A percentile compares a stretch with the other conserved stretches of the same genome.
These are phyloP conservation scores for Aethionema arabicum DNA, from an alignment of 345 rosid genomes.

Conservation along the genomic window DNA sequence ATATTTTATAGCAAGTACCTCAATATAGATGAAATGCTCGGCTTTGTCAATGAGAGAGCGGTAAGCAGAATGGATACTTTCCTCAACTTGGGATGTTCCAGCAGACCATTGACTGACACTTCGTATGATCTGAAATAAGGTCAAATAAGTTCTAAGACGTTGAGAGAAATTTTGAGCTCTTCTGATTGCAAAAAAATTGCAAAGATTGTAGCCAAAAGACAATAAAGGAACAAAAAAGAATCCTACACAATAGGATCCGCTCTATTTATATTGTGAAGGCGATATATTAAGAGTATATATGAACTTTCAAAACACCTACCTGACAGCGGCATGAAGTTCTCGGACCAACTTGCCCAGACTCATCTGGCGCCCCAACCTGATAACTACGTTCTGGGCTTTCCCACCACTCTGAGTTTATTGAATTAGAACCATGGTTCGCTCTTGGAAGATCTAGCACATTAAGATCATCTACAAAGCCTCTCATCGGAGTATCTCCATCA, in stretches of 20 bases:
- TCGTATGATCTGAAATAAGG: conserved; percentile 72
- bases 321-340: conserved; percentile 89
- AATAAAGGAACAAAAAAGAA: conserved; percentile 27
- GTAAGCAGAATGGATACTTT: conserved; percentile 93
- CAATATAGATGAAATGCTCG: conserved; percentile 87
- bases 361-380: conserved; percentile 58
- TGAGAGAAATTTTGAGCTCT: conserved; percentile 4
- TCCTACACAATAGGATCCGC: conserved; percentile 8
- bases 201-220: conserved; percentile 17
- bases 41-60: conserved; percentile 95
- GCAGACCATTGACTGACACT: conserved; percentile 99
- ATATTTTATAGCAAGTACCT: conserved; percentile 49
- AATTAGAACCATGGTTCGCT: conserved; percentile 39
- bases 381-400: conserved; percentile 78
- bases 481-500: conserved; percentile 70
- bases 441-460: conserved; percentile 38
- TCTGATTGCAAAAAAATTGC: conserved; percentile 7
- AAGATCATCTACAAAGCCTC: conserved; percentile 83
- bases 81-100: conserved; percentile 96
- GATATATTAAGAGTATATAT: conserved; percentile 5
- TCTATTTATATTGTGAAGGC: not conserved
- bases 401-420: conserved; percentile 81
- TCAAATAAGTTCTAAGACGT: conserved; percentile 24
- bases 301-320: conserved; percentile 53
- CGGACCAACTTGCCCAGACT: conserved; percentile 86